Evolutionary conservation across 2,329 filamentous ascomycete species (phyloP).

Genomic region (Ophiostoma sp.): DNA sequence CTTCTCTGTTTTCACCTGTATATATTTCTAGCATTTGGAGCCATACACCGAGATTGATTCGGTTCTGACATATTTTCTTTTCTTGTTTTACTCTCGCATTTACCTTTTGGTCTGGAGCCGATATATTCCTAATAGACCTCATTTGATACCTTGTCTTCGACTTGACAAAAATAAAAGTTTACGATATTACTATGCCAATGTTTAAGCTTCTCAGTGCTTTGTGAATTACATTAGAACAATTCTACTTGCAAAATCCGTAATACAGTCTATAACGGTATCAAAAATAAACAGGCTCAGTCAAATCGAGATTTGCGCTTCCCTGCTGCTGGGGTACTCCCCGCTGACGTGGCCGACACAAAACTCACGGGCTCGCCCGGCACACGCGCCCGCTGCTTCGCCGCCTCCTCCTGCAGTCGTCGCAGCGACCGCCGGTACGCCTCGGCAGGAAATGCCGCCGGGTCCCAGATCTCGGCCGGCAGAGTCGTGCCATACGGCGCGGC

Average conservation of each 20-base stretch:
- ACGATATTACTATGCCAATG: background rate
- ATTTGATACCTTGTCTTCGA: background rate
- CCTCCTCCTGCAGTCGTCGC: constrained; percentile 43
- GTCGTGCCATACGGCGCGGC: constrained; percentile 59
- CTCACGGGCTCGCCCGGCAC: constrained; percentile 42
- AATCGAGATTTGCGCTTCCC: constrained; percentile 36
- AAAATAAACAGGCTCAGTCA: constrained; percentile 24
- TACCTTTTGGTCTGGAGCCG: background rate
- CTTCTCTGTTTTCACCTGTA: background rate
- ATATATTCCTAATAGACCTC: background rate
- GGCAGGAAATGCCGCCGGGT: constrained; percentile 51
- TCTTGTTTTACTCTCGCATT: background rate
- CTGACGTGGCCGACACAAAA: constrained; percentile 41
- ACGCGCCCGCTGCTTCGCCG: constrained; percentile 43
- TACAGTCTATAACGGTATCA: background rate
- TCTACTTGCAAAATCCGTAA: background rate
- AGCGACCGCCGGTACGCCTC: constrained; percentile 49
- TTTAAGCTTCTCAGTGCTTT: background rate
- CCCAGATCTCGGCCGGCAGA: constrained; percentile 50
- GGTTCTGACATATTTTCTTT: background rate
- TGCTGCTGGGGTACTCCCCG: constrained; percentile 23
- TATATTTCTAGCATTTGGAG: constrained; percentile 1
- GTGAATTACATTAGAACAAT: background rate
- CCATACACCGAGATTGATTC: background rate
- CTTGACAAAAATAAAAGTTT: background rate